Base-by-base conservation (phyloP, 75 land plant genomes). In the Adiantum capillusveneris region DNA sequence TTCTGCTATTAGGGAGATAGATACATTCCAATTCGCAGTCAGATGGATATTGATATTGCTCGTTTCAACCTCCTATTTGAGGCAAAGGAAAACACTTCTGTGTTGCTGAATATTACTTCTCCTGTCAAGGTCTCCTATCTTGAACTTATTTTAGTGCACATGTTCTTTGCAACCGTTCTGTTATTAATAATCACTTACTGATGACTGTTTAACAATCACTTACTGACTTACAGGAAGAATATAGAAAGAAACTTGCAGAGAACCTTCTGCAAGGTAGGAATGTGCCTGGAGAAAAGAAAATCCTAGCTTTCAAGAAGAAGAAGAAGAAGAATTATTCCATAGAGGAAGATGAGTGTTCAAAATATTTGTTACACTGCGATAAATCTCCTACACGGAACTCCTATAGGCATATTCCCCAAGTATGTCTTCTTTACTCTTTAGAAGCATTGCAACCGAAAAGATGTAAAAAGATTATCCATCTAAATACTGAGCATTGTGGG, bases 41-140 rank as follows among this genome's bases (percentile, higher is more conserved):
- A 81, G 31, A 79, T 86, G 75, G 69, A 86, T 65, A 36, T 86
- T 12, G 86, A 79, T 30, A 54, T 76, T 57, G 89, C 86, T 20
- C 74, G 66, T 12, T 70, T 68, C 55, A 54, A 54, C 24, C 44
- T 82, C 60, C 62, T 58, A 7, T 27, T 28, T 28, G 69, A 62
- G 44, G 58, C 53, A 41, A 80, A 70, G 54, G 69, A 67, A 26
- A 54, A 44, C 51, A 11, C 48, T 26, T 39, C 44, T 20, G 1
- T 75, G 37, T 30, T 21, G 39, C 31, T 52, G 25, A 25, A 44
- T 31, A 58, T 68, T 58, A 29, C 52, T 31, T 64, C 68, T 29
- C 56, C 64, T 45, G 11, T 69, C 42, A 60, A 72, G 64, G 57
- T 74, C 48, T 41, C 42, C 22, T 28, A 22, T 19, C 13, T 58